These are phyloP conservation scores for Mortierella claussenii DNA, from an alignment of 192 early-diverging fungal genomes.

Conservation along the genomic window DNA sequence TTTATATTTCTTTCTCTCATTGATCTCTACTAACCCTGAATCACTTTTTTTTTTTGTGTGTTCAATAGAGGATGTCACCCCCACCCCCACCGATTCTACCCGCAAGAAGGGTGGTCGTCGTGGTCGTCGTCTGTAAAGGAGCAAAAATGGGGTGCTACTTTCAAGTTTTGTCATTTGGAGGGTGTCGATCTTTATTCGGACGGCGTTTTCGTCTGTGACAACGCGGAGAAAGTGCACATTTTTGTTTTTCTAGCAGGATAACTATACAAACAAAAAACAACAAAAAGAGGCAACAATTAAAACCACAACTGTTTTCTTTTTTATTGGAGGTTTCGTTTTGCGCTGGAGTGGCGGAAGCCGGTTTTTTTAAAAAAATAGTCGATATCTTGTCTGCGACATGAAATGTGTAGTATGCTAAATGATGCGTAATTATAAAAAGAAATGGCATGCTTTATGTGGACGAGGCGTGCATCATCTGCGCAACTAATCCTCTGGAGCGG, in stretches of 20 bases:
- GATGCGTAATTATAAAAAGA: too few species aligned
- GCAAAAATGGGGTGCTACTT: conserved; percentile 16
- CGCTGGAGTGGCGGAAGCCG: not conserved
- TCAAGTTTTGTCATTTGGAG: not conserved
- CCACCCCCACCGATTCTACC: conserved; percentile 98
- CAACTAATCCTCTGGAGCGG: too few species aligned
- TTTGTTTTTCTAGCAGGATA: too few species aligned
- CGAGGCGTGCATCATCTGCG: too few species aligned
- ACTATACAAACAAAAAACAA: too few species aligned
- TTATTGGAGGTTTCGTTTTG: too few species aligned
- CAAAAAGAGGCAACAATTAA: too few species aligned
- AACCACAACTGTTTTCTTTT: too few species aligned
- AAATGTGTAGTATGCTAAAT: not conserved
- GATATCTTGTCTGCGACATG: not conserved
- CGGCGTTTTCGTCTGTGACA: too few species aligned
- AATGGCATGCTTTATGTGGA: not conserved
- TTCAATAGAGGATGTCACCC: conserved; percentile 95
- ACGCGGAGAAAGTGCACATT: too few species aligned
- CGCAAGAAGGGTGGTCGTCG: conserved; percentile 99
- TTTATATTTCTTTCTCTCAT: conserved; percentile 36
- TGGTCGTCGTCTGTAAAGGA: conserved; percentile 97
- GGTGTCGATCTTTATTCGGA: conserved; percentile 2
- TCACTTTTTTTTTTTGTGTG: conserved; percentile 81
- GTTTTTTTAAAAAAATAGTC: not conserved
- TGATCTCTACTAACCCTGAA: too few species aligned